Evolutionary conservation across 345 rosid species (phyloP).

Genomic region (Trapa bicornis): DNA sequence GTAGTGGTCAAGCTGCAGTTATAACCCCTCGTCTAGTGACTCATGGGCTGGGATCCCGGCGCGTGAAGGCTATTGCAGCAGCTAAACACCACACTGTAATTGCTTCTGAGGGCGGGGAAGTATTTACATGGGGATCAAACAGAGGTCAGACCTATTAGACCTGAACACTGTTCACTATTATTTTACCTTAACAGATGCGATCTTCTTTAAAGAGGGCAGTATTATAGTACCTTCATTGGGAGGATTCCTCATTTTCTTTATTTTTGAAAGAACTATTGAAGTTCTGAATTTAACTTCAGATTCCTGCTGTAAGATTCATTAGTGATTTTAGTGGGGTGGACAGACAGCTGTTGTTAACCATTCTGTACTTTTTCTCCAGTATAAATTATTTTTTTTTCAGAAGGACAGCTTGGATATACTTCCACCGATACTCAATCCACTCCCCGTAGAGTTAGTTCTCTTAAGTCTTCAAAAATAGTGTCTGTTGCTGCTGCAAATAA

Average conservation of each 20-base stretch:
- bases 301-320: constrained; percentile 6
- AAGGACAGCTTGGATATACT: constrained; percentile 98
- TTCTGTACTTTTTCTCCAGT: not conserved
- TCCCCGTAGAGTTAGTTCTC: constrained; percentile 82
- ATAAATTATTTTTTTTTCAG: constrained; percentile 20
- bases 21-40: constrained; percentile 92
- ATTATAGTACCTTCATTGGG: not conserved
- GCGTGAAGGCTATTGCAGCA: constrained; percentile 88
- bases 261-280: not conserved
- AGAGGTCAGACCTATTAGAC: constrained; percentile 44
- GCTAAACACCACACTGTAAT: constrained; percentile 96
- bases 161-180: not conserved
- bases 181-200: not conserved
- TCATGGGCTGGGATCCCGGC: constrained; percentile 69
- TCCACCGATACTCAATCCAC: constrained; percentile 94
- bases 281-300: not conserved
- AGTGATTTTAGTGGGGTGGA: constrained; percentile 6
- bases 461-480: constrained; percentile 46
- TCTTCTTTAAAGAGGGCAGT: not conserved
- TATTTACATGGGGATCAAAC: constrained; percentile 96
- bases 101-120: constrained; percentile 84
- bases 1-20: constrained; percentile 98
- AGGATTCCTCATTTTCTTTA: not conserved
- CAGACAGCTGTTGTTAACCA: not conserved
- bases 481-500: constrained; percentile 96